A percentile compares a stretch with the other conserved stretches of the same genome.
phyloP scores from a whole-genome alignment of 345 rosid genomes.

The Erucastrum elatum region DNA sequence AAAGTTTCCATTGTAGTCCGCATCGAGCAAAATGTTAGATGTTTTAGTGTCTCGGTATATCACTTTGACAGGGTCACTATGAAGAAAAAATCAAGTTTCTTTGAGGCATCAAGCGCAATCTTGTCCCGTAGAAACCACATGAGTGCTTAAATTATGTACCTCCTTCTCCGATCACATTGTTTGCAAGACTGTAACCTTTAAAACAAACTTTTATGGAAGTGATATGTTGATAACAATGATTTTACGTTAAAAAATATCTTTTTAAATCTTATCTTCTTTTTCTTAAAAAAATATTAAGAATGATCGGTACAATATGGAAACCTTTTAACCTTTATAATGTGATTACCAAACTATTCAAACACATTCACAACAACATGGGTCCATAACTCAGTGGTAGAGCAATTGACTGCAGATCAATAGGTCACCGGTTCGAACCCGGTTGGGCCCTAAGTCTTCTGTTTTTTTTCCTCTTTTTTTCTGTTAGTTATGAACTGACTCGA shows the following conservation, averaged over 20 bases:
- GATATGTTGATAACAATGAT: neutral
- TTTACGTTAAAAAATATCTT: neutral
- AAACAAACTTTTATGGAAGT: neutral
- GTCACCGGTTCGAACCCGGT: conserved; percentile 63
- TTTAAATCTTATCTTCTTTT: too few species aligned
- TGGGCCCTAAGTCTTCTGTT: conserved; percentile 34
- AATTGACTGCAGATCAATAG: conserved; percentile 91
- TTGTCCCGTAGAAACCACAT: too few species aligned
- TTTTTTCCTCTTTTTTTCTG: neutral
- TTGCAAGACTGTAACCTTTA: neutral
- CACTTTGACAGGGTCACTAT: too few species aligned
- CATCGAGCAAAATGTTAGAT: too few species aligned
- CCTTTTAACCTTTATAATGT: neutral
- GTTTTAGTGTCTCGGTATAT: too few species aligned
- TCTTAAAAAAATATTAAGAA: too few species aligned
- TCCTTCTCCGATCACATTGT: too few species aligned
- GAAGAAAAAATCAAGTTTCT: too few species aligned
- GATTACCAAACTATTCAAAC: neutral
- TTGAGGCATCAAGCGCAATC: too few species aligned
- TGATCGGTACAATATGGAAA: too few species aligned
- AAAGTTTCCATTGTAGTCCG: too few species aligned
- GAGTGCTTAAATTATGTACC: too few species aligned
- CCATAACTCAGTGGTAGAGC: conserved; percentile 94
- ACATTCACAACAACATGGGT: conserved; percentile 32
- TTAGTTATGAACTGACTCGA: neutral